Conservation (phyloP, 2,329 filamentous ascomycete genomes). For the Amylocarpus encephaloides region DNA sequence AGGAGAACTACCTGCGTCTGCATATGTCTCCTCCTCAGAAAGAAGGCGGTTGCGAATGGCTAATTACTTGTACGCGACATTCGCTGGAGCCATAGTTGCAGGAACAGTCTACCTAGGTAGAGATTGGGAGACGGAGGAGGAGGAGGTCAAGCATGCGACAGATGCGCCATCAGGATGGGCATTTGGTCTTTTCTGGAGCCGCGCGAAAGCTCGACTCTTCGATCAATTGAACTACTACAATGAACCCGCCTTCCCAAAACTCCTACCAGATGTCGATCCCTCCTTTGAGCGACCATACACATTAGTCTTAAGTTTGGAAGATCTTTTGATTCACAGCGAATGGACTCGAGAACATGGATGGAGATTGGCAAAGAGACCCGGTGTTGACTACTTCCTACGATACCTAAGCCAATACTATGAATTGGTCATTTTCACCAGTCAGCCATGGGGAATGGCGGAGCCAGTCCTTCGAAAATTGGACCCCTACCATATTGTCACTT, state of each 20-base stretch:
- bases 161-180: conserved; percentile 78
- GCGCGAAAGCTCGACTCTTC: conserved; percentile 66
- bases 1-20: conserved; percentile 65
- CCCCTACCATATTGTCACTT: conserved; percentile 90
- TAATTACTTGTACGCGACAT: conserved; percentile 64
- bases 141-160: conserved; percentile 55
- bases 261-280: conserved; percentile 77
- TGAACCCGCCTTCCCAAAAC: conserved; percentile 88
- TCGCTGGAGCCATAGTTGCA: conserved; percentile 46
- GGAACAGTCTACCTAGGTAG: conserved; percentile 67
- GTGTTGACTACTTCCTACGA: conserved; percentile 92
- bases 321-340: conserved; percentile 89
- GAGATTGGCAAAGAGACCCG: conserved; percentile 90
- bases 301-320: conserved; percentile 84
- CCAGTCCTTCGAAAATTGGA: conserved; percentile 89
- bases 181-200: conserved; percentile 69
- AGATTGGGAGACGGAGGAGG: conserved; percentile 74
- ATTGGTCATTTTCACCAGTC: conserved; percentile 88
- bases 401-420: conserved; percentile 98
- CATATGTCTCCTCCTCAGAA: conserved; percentile 88
- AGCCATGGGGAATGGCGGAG: conserved; percentile 77
- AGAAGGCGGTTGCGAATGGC: conserved; percentile 70
- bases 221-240: conserved; percentile 88
- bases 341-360: conserved; percentile 94
- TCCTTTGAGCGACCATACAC: conserved; percentile 83